Evolutionary conservation across 2,329 filamentous ascomycete genomes (phyloP), one percentile per base, ranked within the genome.

Genomic region (Trichoderma sp.): DNA sequence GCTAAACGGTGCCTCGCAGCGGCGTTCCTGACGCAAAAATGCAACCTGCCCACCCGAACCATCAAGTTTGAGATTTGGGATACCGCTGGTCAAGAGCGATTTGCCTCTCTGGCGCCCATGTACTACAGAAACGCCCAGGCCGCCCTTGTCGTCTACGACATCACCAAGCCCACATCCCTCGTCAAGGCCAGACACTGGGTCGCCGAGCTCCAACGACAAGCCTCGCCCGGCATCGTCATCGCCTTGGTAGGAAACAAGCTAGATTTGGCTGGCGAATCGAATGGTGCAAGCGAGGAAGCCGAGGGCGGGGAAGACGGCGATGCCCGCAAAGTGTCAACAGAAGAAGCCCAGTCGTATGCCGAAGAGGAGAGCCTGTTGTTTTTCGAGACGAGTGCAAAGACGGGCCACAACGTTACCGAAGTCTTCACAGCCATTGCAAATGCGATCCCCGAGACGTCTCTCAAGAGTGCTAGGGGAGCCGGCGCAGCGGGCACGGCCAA

Each of bases 71-170:
- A 95, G 82, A 98, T 99, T 79, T 99, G 95, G 95, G 95, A 99
- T 85, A 98, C 95, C 17, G 95, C 96, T 57, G 95, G 95, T 80
- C 95, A 99, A 84, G 95, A 99, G 86, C 93, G 95, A 74, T 99
- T 98, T 80, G 95, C 95, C 77, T 97, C 93, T 66, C 90, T 98
- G 73, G 96, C 96, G 67, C 96, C 95, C 78, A 98, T 98, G 96
- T 99, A 99, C 88, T 98, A 98, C 87, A 94, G 95, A 83, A 98
- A 99, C 81, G 96, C 96, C 66, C 95, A 98, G 85, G 94, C 95
- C 74, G 96, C 96, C 15, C 92, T 99, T 76, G 95, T 99, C 74
- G 95, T 98, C 81, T 99, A 98, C 89, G 95, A 99, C 81, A 91
- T 99, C 78, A 99, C 96, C 74, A 98, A 98, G 83, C 93, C 95